A percentile compares a stretch with the other conserved stretches of the same genome.
Conservation (phyloP, 163 green algal species). For the Chloromonas sp. region DNA sequence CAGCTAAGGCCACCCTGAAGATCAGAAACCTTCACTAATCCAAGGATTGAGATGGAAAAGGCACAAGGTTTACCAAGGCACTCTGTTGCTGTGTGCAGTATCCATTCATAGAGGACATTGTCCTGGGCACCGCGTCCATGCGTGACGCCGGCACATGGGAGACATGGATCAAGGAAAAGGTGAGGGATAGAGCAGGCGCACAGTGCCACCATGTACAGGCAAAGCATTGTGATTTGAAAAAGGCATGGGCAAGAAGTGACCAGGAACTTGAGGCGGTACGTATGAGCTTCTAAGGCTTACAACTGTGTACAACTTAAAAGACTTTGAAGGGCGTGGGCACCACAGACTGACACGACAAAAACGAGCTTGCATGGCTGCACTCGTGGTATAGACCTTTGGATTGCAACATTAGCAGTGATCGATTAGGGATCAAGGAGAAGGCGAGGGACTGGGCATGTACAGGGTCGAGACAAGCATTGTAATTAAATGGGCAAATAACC, state of each 20-base stretch:
- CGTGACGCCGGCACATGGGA: neutral
- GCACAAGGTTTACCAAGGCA: too few relatives aligned
- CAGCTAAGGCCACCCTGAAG: too few relatives aligned
- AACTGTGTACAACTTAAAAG: neutral
- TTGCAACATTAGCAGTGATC: neutral
- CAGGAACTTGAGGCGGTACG: neutral
- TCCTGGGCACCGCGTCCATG: conserved; percentile 19
- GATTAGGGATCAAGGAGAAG: too few relatives aligned
- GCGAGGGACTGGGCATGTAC: too few relatives aligned
- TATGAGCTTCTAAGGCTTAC: neutral
- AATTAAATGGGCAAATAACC: too few relatives aligned
- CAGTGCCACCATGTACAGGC: too few relatives aligned
- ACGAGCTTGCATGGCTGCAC: neutral
- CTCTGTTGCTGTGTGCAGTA: conserved; percentile 11
- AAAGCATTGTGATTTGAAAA: too few relatives aligned
- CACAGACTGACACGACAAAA: neutral
- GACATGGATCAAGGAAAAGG: conserved; percentile 17
- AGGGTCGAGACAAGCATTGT: too few relatives aligned
- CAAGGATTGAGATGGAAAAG: too few relatives aligned
- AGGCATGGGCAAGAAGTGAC: neutral
- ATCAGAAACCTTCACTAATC: too few relatives aligned
- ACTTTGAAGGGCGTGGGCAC: neutral
- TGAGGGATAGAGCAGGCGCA: neutral
- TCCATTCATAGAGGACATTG: conserved; percentile 34
- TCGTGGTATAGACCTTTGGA: neutral